Percentiles rank a stretch among this genome's conserved stretches.
These are phyloP conservation scores for Vigna reflexopilosa DNA, from an alignment of 306 rosid species.

Conservation along the genomic window DNA sequence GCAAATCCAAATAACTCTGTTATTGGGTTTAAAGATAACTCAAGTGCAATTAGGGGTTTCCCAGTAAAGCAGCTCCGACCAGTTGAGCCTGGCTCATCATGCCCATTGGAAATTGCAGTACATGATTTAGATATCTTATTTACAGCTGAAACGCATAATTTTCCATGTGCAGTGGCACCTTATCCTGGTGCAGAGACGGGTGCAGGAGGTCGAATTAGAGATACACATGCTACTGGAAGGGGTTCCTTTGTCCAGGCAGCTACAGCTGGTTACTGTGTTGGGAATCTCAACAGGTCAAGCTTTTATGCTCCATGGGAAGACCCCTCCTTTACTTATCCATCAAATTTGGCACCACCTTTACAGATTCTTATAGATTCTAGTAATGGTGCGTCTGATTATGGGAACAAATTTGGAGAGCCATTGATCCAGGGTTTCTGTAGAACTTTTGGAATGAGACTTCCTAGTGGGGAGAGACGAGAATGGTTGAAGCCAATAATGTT, in stretches of 20 bases:
- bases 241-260: conserved; percentile 93
- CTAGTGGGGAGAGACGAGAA: conserved; percentile 92
- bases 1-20: conserved; percentile 87
- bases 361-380: conserved; percentile 88
- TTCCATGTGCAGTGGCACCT: conserved; percentile 98
- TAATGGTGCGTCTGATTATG: conserved; percentile 95
- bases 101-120: conserved; percentile 53
- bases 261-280: conserved; percentile 96
- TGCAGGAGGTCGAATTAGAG: conserved; percentile 93
- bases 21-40: conserved; percentile 92
- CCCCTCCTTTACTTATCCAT: conserved; percentile 76
- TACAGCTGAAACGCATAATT: conserved; percentile 95
- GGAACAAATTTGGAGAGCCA: conserved; percentile 99
- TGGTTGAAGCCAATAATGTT: conserved; percentile 99
- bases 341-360: conserved; percentile 88
- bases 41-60: conserved; percentile 90
- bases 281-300: conserved; percentile 79
- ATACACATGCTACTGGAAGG: conserved; percentile 95
- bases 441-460: conserved; percentile 94
- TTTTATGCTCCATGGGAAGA: conserved; percentile 94
- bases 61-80: conserved; percentile 74
- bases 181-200: conserved; percentile 98
- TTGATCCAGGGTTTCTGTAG: conserved; percentile 94
- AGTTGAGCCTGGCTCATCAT: conserved; percentile 69
- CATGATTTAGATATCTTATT: conserved; percentile 74